Base-by-base conservation (phyloP, 352 stramenopile species). In the Peronospora farinosa region DNA sequence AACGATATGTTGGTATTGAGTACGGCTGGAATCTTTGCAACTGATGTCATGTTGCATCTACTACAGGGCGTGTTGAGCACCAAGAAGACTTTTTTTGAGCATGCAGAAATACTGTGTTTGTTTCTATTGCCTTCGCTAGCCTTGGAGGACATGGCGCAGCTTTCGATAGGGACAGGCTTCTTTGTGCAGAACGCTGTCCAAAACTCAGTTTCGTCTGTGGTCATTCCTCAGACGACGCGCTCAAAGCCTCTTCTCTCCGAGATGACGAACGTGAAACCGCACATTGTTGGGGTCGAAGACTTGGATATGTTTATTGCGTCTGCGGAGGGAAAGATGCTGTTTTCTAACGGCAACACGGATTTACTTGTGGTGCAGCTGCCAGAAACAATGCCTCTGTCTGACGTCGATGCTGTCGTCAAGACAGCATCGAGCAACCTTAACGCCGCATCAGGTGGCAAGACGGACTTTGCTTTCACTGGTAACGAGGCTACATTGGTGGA, bases 191-290 rank as follows among this genome's bases (percentile, higher is more conserved):
- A 38, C 9, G 66, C 73, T 3, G 56, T 89, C 15, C 52, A 70
- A 30, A 54, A 39, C 21, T 71, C 77, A 7, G 54, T 30, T 27
- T 89, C 78, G 32, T 87, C 78, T 4, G 69, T 88, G 23, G 72
- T 86, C n/a, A 60, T 87, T 36, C 72, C 78, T 6, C 79, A 90
- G 49, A 89, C 81, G 37, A 90, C 65, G 9, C 81, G 81, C 27
- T 42, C 62, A 9, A 57, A 67, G 28, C 60, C 72, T 36, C 63
- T 87, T 40, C 51, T 69, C 12, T 47, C 58, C 5, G 62, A 59
- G 13, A 33, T 74, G 36, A 31, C 47, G 10, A 46, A n/a, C 15
- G 25, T 40, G 3, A 47, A 60, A 40, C 65, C 65, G 12, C 62
- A 71, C 16, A 41, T 71, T 7, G 53, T 71, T 1, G 50, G 32